Percentiles rank a stretch among this genome's conserved stretches.
phyloP scores from a whole-genome alignment of 1,139 yeast genomes.

The Pneumocystis sp. region DNA sequence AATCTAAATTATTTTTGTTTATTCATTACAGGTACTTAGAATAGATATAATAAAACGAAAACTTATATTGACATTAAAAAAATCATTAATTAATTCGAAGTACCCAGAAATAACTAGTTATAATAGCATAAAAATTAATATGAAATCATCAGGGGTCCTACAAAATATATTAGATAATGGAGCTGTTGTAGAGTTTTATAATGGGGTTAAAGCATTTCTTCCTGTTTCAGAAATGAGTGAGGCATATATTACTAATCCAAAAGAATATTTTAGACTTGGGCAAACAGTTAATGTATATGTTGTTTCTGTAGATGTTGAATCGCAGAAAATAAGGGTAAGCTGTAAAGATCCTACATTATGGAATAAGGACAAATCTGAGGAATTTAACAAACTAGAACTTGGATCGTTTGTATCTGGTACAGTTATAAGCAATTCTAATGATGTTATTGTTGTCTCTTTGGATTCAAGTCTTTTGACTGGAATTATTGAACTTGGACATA shows the following conservation, averaged over 20 bases:
- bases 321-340: slow-evolving; percentile 50
- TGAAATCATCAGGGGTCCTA: slow-evolving; percentile 60
- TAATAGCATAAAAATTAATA: slow-evolving; percentile 42
- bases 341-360: slow-evolving; percentile 52
- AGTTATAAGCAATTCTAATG: slow-evolving; percentile 58
- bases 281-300: slow-evolving; percentile 71
- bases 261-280: slow-evolving; percentile 64
- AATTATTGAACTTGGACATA: slow-evolving; percentile 56
- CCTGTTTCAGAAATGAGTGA: slow-evolving; percentile 85
- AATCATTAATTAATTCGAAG: slow-evolving; percentile 55
- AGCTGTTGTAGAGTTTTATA: slow-evolving; percentile 71
- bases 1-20: slow-evolving; percentile 20
- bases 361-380: slow-evolving; percentile 18
- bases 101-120: slow-evolving; percentile 33
- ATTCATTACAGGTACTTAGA: slow-evolving; percentile 21
- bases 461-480: slow-evolving; percentile 32
- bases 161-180: slow-evolving; percentile 61
- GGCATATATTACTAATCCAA: slow-evolving; percentile 62
- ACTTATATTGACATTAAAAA: slow-evolving; percentile 59
- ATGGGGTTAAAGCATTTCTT: slow-evolving; percentile 58
- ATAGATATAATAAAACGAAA: slow-evolving; percentile 31
- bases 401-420: slow-evolving; percentile 54
- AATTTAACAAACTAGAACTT: slow-evolving; percentile 34
- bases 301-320: slow-evolving; percentile 39
- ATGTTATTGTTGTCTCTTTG: slow-evolving; percentile 49